Conservation (phyloP, 2,329 filamentous ascomycete genomes). For the Erysiphe neolycopersici region DNA sequence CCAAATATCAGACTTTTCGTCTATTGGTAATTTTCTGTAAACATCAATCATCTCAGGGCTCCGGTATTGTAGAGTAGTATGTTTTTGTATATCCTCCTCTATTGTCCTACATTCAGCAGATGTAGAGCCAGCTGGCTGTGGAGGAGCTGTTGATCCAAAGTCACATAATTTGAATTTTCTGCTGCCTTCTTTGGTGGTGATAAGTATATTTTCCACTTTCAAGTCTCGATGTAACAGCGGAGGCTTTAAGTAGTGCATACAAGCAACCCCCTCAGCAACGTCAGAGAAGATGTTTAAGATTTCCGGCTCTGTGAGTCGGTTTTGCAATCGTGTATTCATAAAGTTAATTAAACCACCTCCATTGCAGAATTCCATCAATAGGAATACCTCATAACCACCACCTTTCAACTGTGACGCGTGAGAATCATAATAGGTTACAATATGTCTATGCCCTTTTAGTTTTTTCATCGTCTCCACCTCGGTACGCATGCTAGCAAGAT, state of each 20-base stretch:
- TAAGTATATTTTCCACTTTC: conserved; percentile 95
- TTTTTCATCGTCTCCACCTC: conserved; percentile 99
- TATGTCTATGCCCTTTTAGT: conserved; percentile 82
- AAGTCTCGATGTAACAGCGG: conserved; percentile 78
- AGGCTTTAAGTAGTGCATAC: conserved; percentile 97
- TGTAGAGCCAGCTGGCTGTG: conserved; percentile 60
- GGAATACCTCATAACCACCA: conserved; percentile 88
- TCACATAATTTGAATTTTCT: conserved; percentile 88
- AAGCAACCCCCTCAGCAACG: conserved; percentile 84
- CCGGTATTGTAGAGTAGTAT: conserved; percentile 90
- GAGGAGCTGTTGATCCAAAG: conserved; percentile 76
- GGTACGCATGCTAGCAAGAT: conserved; percentile 83
- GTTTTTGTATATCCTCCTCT: conserved; percentile 89
- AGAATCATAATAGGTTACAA: conserved; percentile 95
- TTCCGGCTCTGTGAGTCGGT: conserved; percentile 89
- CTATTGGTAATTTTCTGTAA: conserved; percentile 83
- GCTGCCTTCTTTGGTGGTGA: conserved; percentile 30
- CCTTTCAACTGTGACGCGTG: conserved; percentile 84
- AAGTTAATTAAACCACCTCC: conserved; percentile 95
- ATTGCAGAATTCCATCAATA: conserved; percentile 94
- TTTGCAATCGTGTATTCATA: conserved; percentile 95
- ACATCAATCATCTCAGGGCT: conserved; percentile 99
- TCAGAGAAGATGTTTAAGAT: conserved; percentile 93
- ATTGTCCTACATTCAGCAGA: conserved; percentile 73
- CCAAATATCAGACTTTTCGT: conserved; percentile 97